Base-by-base conservation (phyloP, 768 basidiomycete species). In the Tubosaeta sp. region DNA sequence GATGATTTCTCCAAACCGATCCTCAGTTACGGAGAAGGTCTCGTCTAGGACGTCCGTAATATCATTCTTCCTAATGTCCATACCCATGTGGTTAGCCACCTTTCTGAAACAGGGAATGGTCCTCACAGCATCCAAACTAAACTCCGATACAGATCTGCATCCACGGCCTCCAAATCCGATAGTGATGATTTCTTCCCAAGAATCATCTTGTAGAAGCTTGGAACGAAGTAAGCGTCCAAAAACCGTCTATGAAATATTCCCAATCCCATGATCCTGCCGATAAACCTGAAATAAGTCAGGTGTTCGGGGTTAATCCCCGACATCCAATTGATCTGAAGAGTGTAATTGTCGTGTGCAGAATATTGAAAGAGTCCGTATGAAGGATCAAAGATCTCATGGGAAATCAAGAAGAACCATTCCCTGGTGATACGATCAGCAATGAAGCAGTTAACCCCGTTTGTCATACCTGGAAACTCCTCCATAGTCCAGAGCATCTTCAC, bases 401-500 rank as follows among this genome's bases (percentile, higher is more conserved):
- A 90, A 43, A 91, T 74, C 4, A 90, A 72, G 80, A 91, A 89
- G 73, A 91, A 89, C 86, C 88, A 91, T 71, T 90, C 88, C 67
- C 88, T 89, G 54, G 19, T 16, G 11, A 34, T 39, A 53, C 45
- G 51, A 29, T 54, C 33, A 58, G 46, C 41, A 19, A 14, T 16
- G 48, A 29, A 33, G 13, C 10, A 38, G 13, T 14, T 31, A 52
- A 25, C 8, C 11, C n/a, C 9, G 19, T 13, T 17, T 35, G 25
- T 63, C 72, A 52, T 63, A 82, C 86, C 86, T 81, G 38, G 83
- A 84, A 27, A 88, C 82, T 64, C 86, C 87, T 57, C 86, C 87
- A 58, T 86, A 87, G 65, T 90, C 88, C 53, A 91, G 64, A 9
- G 85, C 88, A 61, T 89, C 88, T 62, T 91, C 88, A 26, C 84